Evolutionary conservation across 129 eudicot genomes (phyloP), one percentile per base, ranked within the genome.

Genomic region (Escallonia rubra): DNA sequence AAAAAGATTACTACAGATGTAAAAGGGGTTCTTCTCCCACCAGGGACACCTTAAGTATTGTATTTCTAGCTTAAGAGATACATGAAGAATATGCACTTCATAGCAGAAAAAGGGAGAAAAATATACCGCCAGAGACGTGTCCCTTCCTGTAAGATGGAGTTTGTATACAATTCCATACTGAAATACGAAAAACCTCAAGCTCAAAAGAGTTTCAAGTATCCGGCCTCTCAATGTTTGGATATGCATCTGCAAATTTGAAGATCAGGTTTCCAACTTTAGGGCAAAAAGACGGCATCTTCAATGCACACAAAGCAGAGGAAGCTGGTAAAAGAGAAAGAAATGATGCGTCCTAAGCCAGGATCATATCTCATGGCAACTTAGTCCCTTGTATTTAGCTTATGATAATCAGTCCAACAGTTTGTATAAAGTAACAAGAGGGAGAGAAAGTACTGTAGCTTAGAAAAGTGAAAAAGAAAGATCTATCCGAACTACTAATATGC

Each of bases 161-260:
- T 93, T 93, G 85, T 93, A 93, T 23, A 93, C 96, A 80, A 93
- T 80, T 50, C 99, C 99, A 74, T 93, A 93, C 64, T 93, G 99
- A 79, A 93, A 93, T 66, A 93, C 54, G 52, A 93, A 76, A 78
- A 93, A 93, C 73, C 99, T 85, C 82, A 93, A 75, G 76, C 96
- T 93, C 85, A 93, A 82, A 74, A 89, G 78, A 57, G 96, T 89
- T 74, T 93, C 99, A 23, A 93, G 87, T 62, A 93, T 84, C 50
- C 82, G 80, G 38, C 99, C 99, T 79, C 96, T 82, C 64, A 82
- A 57, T n/a, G 99, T 93, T 58, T 89, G 96, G 72, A 93, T 93
- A 81, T 93, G 99, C 70, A 78, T 78, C 99, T 93, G 96, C 61
- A 69, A 56, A 63, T 49, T 75, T 53, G 70, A 38, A 55, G 48